phyloP scores from a whole-genome alignment of 2,329 filamentous ascomycete genomes.

The Basipetospora chlamydospora region DNA sequence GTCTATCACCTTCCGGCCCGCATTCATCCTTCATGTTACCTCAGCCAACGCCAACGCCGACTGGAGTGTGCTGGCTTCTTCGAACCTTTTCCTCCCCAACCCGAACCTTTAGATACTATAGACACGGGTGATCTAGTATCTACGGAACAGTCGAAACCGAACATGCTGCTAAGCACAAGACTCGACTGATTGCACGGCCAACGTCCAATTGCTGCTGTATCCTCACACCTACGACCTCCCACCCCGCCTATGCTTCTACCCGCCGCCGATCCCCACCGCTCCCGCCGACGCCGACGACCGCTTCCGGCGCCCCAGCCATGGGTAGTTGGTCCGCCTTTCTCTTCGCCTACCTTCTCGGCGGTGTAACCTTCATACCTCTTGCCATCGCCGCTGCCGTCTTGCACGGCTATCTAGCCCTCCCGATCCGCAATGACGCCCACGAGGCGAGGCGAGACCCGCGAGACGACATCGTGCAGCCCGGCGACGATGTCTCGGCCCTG shows the following conservation, averaged over 20 bases:
- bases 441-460: slow-evolving; percentile 12
- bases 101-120: too few relatives aligned
- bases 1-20: too few relatives aligned
- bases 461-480: slow-evolving; percentile 36
- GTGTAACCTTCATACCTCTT: slow-evolving; percentile 74
- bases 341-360: slow-evolving; percentile 69
- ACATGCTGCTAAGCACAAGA: slow-evolving; percentile 4
- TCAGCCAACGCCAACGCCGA: too few relatives aligned
- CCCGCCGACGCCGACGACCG: background rate
- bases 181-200: background rate
- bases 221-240: background rate
- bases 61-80: too few relatives aligned
- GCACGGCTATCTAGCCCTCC: slow-evolving; percentile 56
- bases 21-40: too few relatives aligned
- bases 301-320: slow-evolving; percentile 23
- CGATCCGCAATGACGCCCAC: slow-evolving; percentile 25
- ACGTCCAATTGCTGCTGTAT: slow-evolving; percentile 3
- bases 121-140: too few relatives aligned
- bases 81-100: too few relatives aligned
- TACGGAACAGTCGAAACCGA: too few relatives aligned
- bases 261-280: background rate
- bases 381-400: slow-evolving; percentile 44
- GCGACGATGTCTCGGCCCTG: slow-evolving; percentile 51
- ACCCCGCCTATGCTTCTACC: background rate
- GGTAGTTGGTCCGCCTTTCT: slow-evolving; percentile 43